These are phyloP conservation scores for Dactylellina sp. DNA, from an alignment of 2,329 filamentous ascomycete genomes.

Conservation along the genomic window DNA sequence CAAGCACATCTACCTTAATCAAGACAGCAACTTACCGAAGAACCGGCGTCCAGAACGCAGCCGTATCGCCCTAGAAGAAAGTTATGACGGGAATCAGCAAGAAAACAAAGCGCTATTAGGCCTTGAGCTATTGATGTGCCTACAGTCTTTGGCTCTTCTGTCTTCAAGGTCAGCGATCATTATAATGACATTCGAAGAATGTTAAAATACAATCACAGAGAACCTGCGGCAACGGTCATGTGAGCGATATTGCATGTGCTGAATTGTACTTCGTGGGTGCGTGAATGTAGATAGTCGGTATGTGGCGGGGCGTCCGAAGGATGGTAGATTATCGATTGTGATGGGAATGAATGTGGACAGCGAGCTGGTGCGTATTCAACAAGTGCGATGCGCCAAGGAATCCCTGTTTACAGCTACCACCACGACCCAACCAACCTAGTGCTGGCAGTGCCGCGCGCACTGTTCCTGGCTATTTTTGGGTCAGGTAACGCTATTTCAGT, in stretches of 20 bases:
- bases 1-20: slow-evolving; percentile 49
- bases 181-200: slow-evolving; percentile 19
- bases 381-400: background rate
- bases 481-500: too few species aligned
- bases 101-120: background rate
- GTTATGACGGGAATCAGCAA: too few species aligned
- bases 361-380: too few species aligned
- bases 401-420: background rate
- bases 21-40: slow-evolving; percentile 71
- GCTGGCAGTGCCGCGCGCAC: too few species aligned
- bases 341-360: background rate
- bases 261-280: too few species aligned
- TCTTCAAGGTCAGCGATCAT: slow-evolving; percentile 11
- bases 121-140: background rate
- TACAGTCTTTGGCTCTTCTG: slow-evolving; percentile 39
- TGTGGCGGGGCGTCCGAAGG: background rate
- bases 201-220: background rate
- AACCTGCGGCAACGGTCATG: too few species aligned
- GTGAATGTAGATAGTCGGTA: background rate
- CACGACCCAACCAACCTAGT: too few species aligned
- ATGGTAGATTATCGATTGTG: too few species aligned
- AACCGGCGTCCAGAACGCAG: slow-evolving; percentile 96
- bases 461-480: background rate
- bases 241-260: too few species aligned
- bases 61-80: slow-evolving; percentile 71